A percentile compares a stretch with the other conserved stretches of the same genome.
Conservation (phyloP, 2,329 filamentous ascomycete species). For the Diaporthe nobilis region DNA sequence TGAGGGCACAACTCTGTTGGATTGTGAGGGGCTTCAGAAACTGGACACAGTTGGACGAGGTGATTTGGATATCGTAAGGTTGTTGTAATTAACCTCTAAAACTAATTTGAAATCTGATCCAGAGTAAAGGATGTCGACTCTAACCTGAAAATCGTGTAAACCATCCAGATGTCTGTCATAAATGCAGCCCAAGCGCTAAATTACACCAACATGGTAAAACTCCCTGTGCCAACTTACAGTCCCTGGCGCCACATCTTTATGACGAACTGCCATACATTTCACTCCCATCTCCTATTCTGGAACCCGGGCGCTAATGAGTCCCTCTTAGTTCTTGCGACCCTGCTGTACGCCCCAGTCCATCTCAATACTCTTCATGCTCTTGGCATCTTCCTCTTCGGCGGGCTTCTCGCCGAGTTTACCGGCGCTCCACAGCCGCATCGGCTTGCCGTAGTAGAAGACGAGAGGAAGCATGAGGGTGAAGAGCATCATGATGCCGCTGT, state of each 20-base stretch:
- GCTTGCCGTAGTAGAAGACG: constrained; percentile 41
- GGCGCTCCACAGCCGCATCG: constrained; percentile 39
- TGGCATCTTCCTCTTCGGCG: constrained; percentile 26
- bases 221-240: not conserved
- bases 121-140: not conserved
- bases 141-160: constrained; percentile 2
- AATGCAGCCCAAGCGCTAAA: not conserved
- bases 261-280: not conserved
- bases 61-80: not conserved
- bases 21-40: not conserved
- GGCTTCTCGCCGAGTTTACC: constrained; percentile 29
- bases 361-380: constrained; percentile 40
- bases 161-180: not conserved
- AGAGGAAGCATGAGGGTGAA: constrained; percentile 43
- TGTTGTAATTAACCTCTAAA: constrained; percentile 21
- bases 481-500: constrained; percentile 40
- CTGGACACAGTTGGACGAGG: not conserved
- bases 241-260: not conserved
- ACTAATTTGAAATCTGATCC: not conserved
- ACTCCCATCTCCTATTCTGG: too few relatives aligned
- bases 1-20: not conserved
- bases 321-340: not conserved
- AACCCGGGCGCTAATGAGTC: too few relatives aligned
- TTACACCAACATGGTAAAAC: not conserved
- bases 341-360: constrained; percentile 8